Evolutionary conservation across 73 alveolate species (phyloP), one percentile per base, ranked within the genome.

Genomic region (Tetrahymena malaccensis): DNA sequence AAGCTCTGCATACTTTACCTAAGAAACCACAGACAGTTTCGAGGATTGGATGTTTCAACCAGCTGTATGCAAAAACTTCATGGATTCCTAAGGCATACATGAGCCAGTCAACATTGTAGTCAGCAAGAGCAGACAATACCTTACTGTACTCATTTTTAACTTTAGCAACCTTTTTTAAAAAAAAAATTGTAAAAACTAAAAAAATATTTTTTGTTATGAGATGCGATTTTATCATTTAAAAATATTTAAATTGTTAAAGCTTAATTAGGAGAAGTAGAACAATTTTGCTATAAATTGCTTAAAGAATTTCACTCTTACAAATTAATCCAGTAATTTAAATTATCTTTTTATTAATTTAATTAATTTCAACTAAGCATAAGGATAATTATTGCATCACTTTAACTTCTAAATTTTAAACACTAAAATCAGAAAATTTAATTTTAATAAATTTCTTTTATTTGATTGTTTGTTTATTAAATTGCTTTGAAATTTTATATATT

Each of bases 41-140:
- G 33, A 89, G 85, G 35, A 35, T 43, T 34, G 94, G 57, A 31
- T 94, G 84, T 17, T 85, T 31, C 94, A 95, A 95, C 44, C 95
- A 35, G 55, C 93, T 94, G 93, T 95, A 93, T 33, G 96, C 94
- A 96, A 94, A 35, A 43, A 94, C 93, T 95, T 94, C 96, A 89
- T 96, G 96, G 43, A 96, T 50, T n/a, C 98, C 98, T 35, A 93
- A 93, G 55, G 93, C 96, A 38, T 96, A 96, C 40, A 96, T 70
- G 25, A 70, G 31, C 89, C 89, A 70, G 37, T 70, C 89, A 70
- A 70, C 89, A 31, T 70, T 70, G 17, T 70, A 70, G 37, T 17
- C 37, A n/a, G 89, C 89, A 11, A 70, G 89, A 70, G 89, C 89
- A 70, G 89, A 19, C 37, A 70, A 70, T 11, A 70, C 37, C 37